Evolutionary conservation across 169 alveolate genomes (phyloP), one percentile per base, ranked within the genome.

Genomic region (Condylostoma magnum): DNA sequence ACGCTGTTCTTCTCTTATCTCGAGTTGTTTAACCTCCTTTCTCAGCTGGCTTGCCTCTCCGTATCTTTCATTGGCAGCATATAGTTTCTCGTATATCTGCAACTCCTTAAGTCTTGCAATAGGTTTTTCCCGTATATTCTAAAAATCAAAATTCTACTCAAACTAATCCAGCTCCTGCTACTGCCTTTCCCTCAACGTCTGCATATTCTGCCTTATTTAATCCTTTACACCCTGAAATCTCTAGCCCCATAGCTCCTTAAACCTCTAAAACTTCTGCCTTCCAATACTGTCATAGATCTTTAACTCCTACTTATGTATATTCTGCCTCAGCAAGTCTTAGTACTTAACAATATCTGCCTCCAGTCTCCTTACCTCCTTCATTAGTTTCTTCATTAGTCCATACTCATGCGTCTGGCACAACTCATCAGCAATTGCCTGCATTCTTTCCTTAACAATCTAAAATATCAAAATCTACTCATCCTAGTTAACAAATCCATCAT

Each of bases 381-480:
- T 79, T 56, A 79, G 46, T 43, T 65, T 74, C 43, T 73, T 65
- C 47, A 38, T 72, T 50, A 71, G 58, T 44, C 58, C 72, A 66
- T 79, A 79, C 73, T 72, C 70, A 47, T 79, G 74, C 36, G 55
- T 47, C 18, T 65, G 47, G 51, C 82, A 72, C 25, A 79, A 51
- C 56, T 79, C 82, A 41, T 72, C 79, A 4, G 79, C 79, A 2
- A 65, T 72, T 37, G 57, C 36, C 55, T 79, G 86, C 37, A 79
- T 79, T 54, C 86, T 63, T 50, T 79, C 77, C 4, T 79, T 79
- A 4, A 79, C 68, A 6, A 70, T 67, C n/a, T 81, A 65, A 43
- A 79, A 79, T 12, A 79, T 76, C 31, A 79, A 38, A 18, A 79
- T 71, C 65, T 79, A 79, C 44, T 79, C 86, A 54, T 79, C 86